Evolutionary conservation across 345 rosid species (phyloP).

Genomic region (Physaria fendleri): DNA sequence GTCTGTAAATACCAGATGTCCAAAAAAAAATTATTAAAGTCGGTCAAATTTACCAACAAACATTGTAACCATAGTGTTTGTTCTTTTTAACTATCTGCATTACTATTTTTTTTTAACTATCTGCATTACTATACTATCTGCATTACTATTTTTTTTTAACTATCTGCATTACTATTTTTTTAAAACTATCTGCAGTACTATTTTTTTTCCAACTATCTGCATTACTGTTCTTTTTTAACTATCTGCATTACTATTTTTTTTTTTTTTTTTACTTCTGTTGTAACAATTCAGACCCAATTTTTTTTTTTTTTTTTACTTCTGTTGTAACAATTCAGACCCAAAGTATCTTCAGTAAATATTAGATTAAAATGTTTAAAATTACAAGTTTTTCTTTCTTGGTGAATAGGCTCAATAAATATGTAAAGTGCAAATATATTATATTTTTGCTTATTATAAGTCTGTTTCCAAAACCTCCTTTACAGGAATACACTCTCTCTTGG

Average conservation of each 20-base stretch:
- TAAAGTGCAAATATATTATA: not conserved
- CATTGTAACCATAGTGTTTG: slow-evolving; percentile 4
- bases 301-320: not conserved
- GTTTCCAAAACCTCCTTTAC: not conserved
- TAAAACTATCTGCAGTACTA: too few species aligned
- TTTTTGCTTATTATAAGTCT: not conserved
- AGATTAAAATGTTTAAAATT: not conserved
- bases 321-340: not conserved
- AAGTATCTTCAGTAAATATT: not conserved
- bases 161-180: too few species aligned
- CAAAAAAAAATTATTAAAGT: not conserved
- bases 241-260: not conserved
- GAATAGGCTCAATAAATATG: not conserved
- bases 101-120: not conserved
- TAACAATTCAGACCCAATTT: too few species aligned
- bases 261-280: too few species aligned
- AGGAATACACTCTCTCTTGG: not conserved
- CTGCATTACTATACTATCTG: too few species aligned
- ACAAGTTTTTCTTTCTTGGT: not conserved
- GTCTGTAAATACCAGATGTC: not conserved
- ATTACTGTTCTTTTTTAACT: too few species aligned
- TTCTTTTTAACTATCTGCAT: not conserved
- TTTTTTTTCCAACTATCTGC: too few species aligned
- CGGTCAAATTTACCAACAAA: not conserved
- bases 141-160: too few species aligned